These are phyloP conservation scores for Tritrichomonas musculus DNA, from an alignment of 208 protist genomes.

Conservation along the genomic window DNA sequence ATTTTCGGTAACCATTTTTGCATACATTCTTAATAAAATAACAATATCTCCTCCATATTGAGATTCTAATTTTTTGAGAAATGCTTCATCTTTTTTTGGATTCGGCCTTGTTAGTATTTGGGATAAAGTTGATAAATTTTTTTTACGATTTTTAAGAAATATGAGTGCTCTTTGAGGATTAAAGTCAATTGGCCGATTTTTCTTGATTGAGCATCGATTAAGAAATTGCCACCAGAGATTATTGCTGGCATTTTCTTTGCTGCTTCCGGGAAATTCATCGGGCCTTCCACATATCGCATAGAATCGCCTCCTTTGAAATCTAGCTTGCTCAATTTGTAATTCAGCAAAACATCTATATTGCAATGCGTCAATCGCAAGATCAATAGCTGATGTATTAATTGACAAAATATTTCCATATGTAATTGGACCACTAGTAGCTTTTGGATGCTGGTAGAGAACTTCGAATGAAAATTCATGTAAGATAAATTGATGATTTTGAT, in stretches of 20 bases:
- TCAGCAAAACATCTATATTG: background rate
- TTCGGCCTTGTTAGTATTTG: background rate
- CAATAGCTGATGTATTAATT: background rate
- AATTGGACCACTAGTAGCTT: background rate
- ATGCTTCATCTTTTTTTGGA: background rate
- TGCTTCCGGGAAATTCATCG: background rate
- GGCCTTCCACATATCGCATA: background rate
- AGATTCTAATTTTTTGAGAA: background rate
- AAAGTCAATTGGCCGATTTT: background rate
- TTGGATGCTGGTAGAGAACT: background rate
- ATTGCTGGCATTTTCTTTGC: background rate
- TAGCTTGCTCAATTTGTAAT: background rate
- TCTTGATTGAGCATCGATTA: background rate
- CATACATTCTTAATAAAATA: background rate
- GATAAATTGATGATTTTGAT: background rate
- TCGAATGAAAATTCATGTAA: background rate
- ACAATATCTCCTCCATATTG: background rate
- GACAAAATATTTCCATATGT: background rate
- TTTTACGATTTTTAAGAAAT: background rate
- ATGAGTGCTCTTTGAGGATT: background rate
- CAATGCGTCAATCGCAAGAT: background rate
- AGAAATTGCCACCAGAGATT: background rate
- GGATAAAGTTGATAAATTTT: background rate
- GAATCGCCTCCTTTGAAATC: background rate
- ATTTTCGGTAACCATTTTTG: background rate